These are phyloP conservation scores for Lecanicillium sp. DNA, from an alignment of 2,329 filamentous ascomycete species.

Conservation along the genomic window DNA sequence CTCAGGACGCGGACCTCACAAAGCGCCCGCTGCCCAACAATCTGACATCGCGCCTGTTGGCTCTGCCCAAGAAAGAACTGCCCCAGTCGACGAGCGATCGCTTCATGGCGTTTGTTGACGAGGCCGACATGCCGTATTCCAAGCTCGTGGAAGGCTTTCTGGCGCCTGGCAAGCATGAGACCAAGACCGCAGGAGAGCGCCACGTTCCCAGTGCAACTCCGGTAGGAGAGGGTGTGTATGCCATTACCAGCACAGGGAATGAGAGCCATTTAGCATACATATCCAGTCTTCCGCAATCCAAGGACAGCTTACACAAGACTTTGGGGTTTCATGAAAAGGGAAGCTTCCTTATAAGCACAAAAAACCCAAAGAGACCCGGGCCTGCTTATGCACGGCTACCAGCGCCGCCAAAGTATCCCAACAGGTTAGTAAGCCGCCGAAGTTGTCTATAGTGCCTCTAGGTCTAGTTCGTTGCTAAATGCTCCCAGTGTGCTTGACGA, in stretches of 20 bases:
- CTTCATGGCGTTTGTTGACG: constrained; percentile 80
- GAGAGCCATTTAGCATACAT: constrained; percentile 75
- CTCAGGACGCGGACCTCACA: constrained; percentile 53
- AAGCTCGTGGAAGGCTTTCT: constrained; percentile 69
- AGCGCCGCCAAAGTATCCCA: constrained; percentile 59
- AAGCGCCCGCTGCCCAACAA: constrained; percentile 37
- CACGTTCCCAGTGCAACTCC: constrained; percentile 62
- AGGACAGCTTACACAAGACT: constrained; percentile 65
- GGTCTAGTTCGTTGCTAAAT: neutral
- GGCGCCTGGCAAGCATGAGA: constrained; percentile 58
- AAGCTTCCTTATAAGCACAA: constrained; percentile 70
- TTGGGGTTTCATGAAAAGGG: constrained; percentile 64
- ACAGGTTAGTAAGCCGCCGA: constrained; percentile 44
- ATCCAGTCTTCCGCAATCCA: constrained; percentile 60
- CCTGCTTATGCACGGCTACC: constrained; percentile 57
- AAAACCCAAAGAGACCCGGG: constrained; percentile 65
- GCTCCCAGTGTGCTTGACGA: constrained; percentile 54
- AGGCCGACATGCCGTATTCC: constrained; percentile 54
- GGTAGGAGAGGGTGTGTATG: constrained; percentile 80
- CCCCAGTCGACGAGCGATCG: constrained; percentile 60
- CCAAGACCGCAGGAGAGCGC: constrained; percentile 64
- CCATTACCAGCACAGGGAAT: constrained; percentile 62
- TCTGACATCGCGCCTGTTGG: constrained; percentile 62
- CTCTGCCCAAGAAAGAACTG: constrained; percentile 77
- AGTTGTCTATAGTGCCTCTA: neutral